Base-by-base conservation (phyloP, 1,139 yeast genomes). In the Pichia sp. region DNA sequence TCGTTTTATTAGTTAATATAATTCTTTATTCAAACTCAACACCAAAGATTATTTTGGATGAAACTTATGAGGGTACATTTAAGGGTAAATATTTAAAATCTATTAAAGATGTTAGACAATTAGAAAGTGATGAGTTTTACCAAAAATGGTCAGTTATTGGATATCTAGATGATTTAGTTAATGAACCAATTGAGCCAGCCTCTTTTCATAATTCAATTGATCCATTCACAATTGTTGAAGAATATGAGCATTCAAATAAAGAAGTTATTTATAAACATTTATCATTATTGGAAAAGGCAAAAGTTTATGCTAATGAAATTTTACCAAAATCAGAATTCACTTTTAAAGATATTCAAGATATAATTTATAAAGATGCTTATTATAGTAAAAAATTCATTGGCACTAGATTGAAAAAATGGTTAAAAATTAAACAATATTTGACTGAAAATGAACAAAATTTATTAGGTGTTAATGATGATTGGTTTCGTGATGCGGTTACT, bases 351-450 rank as follows among this genome's bases (percentile, higher is more conserved):
- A 54, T 63, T 28, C 58, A 58, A 46, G 63, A 61, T 40, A 49
- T 50, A 5, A 55, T 62, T 28, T 62, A 56, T 47, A 58, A 58
- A 45, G 67, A 63, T 39, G 57, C 62, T 7, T 63, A 59, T 42
- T 53, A 57, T 43, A 55, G 58, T 6, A 49, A 56, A 31, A 59
- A 57, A 43, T 63, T 62, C 33, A 43, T 60, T 10, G 51, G 48
- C n/a, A 45, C 55, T 6, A 56, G 64, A 45, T 36, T 59, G n/a
- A 53, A 47, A 11, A 57, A 55, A 45, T 63, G 65, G 66, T 26
- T 54, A 2, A 57, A 56, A 40, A 52, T 63, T 35, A 60, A 58
- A 39, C 50, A 50, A 7, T 49, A 53, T 18, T 46, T 63, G 8
- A 53, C 56, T 3, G 54, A 49, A 8, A 51, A 55, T 6, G 66